Base-by-base conservation (phyloP, 176 grass and related monocot genomes). In the Metroxylon sagu region DNA sequence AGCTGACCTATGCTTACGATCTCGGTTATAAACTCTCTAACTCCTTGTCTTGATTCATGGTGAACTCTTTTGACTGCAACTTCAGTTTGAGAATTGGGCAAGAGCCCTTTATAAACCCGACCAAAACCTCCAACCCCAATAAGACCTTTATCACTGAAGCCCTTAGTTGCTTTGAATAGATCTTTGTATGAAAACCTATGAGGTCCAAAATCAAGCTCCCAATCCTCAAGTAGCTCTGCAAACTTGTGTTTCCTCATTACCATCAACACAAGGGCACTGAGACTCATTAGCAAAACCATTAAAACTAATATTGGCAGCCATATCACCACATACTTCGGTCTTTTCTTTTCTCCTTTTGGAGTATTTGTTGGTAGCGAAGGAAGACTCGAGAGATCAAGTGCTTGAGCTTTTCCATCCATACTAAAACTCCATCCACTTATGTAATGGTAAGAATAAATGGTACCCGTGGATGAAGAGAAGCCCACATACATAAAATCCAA, bases 341-440 rank as follows among this genome's bases (percentile, higher is more conserved):
- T n/a, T n/a, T n/a, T n/a, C n/a, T 60, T 26, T 14, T 18, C 15
- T 4, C 19, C 21, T 15, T 2, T 14, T 48, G 61, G 3, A 19
- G 19, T 29, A 16, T 8, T 1, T 14, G 2, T 26, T 57, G 73
- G 74, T 0, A 77, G 43, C 16, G 27, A 61, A 2, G 76, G 76
- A 4, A 79, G 54, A n/a, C 68, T 64, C 56, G n/a, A 0, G 19
- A 4, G 52, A 39, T 77, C 39, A 4, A 77, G 50, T 16, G 35
- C 4, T 0, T 14, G 59, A 30, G 66, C 53, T 16, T 8, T 5
- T 2, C 16, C 16, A 4, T 68, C 54, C 49, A 68, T 19, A 5
- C 6, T 52, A 14, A 76, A 61, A 60, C 72, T 81, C 79, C 79
- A 81, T 16, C 79, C 79, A 3, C 75, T 14, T 8, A 81, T 8